phyloP scores from a whole-genome alignment of 345 rosid species.

The Combretum micranthum region DNA sequence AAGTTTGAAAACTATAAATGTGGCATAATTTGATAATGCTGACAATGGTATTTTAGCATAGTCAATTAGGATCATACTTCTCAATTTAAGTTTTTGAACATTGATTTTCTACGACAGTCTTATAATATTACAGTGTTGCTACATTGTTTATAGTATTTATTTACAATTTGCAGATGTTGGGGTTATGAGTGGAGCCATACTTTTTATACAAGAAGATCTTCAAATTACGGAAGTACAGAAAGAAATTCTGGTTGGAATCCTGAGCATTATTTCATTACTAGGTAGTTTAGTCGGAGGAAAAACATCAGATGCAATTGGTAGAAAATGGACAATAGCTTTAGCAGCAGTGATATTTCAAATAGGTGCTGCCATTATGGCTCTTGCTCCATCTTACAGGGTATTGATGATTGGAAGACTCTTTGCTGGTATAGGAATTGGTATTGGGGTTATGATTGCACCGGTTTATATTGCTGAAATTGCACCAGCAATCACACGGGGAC shows the following conservation, averaged over 20 bases:
- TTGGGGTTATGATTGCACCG: conserved; percentile 56
- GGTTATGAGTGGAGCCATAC: conserved; percentile 64
- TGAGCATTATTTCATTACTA: conserved; percentile 51
- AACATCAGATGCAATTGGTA: conserved; percentile 47
- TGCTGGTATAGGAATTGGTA: conserved; percentile 50
- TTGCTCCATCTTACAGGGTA: conserved; percentile 40
- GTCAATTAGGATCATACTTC: neutral
- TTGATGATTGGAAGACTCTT: conserved; percentile 43
- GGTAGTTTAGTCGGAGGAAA: conserved; percentile 59
- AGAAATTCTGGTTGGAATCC: conserved; percentile 50
- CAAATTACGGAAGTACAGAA: conserved; percentile 40
- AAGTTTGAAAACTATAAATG: too few species aligned
- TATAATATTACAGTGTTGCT: too few species aligned
- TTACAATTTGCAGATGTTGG: conserved; percentile 46
- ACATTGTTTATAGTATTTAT: too few species aligned
- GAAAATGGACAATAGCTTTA: conserved; percentile 58
- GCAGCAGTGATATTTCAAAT: conserved; percentile 40
- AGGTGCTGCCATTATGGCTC: conserved; percentile 44
- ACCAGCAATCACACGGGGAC: conserved; percentile 39
- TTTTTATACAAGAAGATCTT: conserved; percentile 49
- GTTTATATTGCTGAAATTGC: conserved; percentile 56
- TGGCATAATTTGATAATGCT: too few species aligned
- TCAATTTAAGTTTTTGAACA: neutral
- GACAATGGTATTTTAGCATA: too few species aligned
- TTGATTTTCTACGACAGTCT: too few species aligned